Evolutionary conservation across 441 rosid genomes (phyloP), one percentile per base, ranked within the genome.

Genomic region (Mallotus repandus): DNA sequence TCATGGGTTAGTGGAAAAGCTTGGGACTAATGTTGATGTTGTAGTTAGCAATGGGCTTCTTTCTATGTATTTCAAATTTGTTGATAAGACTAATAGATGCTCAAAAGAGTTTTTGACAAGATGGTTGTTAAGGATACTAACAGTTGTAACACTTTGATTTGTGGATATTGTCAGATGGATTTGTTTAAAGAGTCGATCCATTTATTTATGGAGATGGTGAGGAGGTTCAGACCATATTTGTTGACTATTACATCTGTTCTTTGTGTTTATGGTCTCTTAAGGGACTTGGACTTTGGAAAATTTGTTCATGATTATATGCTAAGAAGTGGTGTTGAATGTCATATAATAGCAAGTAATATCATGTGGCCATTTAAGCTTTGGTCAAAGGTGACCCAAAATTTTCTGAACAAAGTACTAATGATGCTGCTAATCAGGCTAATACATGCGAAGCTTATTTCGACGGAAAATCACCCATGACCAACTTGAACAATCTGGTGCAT

Each of bases 61-160:
- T 66, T 84, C 88, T 49, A 85, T 84, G 87, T 88, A 90, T 85
- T 80, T 88, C 63, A 90, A 90, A 77, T 81, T 84, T 68, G 67
- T 66, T 52, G n/a, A n/a, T n/a, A n/a, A 81, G 81, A 71, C 65
- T 79, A 4, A 52, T 0, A 14, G 88, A 85, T 52, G 88, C 89
- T 55, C 80, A 58, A 46, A 46, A 81, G 81, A 68, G 75, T 90
- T 74, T 90, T 90, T 73, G 75, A 85, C 70, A 80, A 78, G 79
- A 90, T 87, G 91, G 79, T 41, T 8, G 46, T 75, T 62, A 81
- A 86, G 81, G 91, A 90, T 60, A 70, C 76, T 25, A 65, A 88
- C 21, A 88, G 84, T 84, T 90, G 86, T 83, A 90, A 90, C 63
- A 85, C 87, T 69, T 43, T 88, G 58, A 86, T 90, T 72, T 90